Evolutionary conservation across 192 early-diverging fungal species (phyloP).

Genomic region (Coemansia sp.): DNA sequence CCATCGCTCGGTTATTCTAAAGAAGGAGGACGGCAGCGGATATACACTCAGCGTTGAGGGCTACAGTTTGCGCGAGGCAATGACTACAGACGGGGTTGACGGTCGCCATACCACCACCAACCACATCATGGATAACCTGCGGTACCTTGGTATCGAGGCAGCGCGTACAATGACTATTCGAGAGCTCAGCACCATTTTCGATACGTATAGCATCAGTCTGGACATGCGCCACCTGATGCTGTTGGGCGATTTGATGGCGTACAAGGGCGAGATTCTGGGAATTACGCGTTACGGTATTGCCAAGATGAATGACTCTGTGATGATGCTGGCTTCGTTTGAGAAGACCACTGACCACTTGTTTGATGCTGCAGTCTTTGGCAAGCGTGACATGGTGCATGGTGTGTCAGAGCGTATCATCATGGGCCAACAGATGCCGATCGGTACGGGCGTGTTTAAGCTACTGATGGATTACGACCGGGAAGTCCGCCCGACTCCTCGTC

Average conservation of each 20-base stretch:
- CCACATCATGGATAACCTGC: conserved; percentile 88
- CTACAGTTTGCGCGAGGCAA: conserved; percentile 87
- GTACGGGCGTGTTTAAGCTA: conserved; percentile 95
- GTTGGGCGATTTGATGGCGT: conserved; percentile 96
- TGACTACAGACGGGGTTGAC: conserved; percentile 92
- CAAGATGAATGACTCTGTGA: conserved; percentile 98
- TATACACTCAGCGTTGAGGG: conserved; percentile 84
- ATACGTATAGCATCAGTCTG: conserved; percentile 88
- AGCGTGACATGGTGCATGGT: conserved; percentile 89
- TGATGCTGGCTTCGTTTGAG: conserved; percentile 99
- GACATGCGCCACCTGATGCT: conserved; percentile 96
- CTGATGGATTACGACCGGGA: conserved; percentile 67
- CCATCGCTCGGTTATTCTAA: conserved; percentile 77
- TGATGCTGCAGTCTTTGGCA: conserved; percentile 94
- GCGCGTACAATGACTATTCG: conserved; percentile 85
- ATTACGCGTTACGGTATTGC: conserved; percentile 99
- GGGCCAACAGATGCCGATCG: conserved; percentile 96
- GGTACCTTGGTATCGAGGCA: conserved; percentile 95
- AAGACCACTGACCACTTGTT: conserved; percentile 99
- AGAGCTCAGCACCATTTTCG: conserved; percentile 86
- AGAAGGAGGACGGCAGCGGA: conserved; percentile 34
- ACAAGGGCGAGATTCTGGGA: conserved; percentile 96
- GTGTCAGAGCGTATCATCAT: conserved; percentile 99
- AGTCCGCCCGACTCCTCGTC: conserved; percentile 57
- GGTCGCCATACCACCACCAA: conserved; percentile 80